A percentile compares a stretch with the other conserved stretches of the same genome.
Evolutionary conservation across 2,329 filamentous ascomycete genomes (phyloP).

Genomic region (Talaromyces sp.): DNA sequence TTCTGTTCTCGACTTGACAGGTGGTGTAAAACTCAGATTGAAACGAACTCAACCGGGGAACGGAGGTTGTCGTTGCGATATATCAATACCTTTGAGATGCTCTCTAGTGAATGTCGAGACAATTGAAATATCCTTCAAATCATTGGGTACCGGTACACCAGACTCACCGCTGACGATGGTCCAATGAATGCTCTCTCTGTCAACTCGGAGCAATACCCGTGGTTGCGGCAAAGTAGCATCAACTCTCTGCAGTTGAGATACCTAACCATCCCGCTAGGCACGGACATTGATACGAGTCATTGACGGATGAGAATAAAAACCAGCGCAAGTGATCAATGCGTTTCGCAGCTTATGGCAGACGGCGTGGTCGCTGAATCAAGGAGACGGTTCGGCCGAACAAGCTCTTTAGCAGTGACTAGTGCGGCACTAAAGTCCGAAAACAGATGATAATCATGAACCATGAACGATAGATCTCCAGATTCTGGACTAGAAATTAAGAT

Average conservation of each 20-base stretch:
- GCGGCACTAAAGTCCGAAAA: neutral
- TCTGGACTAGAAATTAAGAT: conserved; percentile 2
- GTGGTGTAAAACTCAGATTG: too few species aligned
- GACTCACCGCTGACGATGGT: too few species aligned
- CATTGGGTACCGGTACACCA: too few species aligned
- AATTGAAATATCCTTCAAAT: too few species aligned
- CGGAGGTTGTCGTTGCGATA: neutral
- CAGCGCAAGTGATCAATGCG: neutral
- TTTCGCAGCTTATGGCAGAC: neutral
- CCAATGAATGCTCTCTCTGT: too few species aligned
- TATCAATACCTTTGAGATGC: too few species aligned
- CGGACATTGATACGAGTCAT: neutral
- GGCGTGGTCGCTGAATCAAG: neutral
- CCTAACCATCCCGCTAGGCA: too few species aligned
- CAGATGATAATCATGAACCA: neutral
- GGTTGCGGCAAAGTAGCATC: too few species aligned
- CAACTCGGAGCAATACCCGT: too few species aligned
- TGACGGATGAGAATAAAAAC: neutral
- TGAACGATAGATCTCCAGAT: neutral
- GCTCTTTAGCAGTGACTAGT: conserved; percentile 1
- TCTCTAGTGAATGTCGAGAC: too few species aligned
- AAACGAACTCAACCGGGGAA: neutral
- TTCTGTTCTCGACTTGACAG: too few species aligned
- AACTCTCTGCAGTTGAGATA: too few species aligned
- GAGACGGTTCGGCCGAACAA: neutral